phyloP scores from a whole-genome alignment of 257 asterid genomes.

The Anisodus acutangulus region DNA sequence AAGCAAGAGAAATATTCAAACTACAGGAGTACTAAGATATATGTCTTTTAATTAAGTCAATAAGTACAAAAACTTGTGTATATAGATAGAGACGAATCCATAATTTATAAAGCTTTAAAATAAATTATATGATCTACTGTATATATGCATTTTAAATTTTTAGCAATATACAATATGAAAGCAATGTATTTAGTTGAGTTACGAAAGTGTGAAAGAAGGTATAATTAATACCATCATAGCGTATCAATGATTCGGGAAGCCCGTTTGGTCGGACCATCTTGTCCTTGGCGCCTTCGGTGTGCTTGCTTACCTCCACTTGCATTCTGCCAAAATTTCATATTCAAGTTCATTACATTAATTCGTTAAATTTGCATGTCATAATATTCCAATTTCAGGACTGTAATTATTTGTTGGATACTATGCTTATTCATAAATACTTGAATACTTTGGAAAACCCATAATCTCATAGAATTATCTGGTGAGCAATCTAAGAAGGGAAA shows the following conservation, averaged over 20 bases:
- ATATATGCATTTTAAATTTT: too few species aligned
- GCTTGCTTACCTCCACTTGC: constrained; percentile 99
- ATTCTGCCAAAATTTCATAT: constrained; percentile 53
- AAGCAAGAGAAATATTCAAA: too few species aligned
- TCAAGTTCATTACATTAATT: neutral
- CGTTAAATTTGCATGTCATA: neutral
- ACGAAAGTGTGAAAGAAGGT: neutral
- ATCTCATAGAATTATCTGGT: neutral
- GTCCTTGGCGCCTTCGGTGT: constrained; percentile 87
- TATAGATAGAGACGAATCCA: too few species aligned
- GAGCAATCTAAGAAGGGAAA: neutral
- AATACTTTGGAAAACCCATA: neutral
- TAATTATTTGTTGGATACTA: neutral
- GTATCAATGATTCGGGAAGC: constrained; percentile 91
- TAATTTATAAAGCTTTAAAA: too few species aligned
- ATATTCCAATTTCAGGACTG: neutral
- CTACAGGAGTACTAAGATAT: too few species aligned
- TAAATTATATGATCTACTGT: too few species aligned
- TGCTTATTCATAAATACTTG: neutral
- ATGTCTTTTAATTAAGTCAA: too few species aligned
- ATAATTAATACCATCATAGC: constrained; percentile 74
- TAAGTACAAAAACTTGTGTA: too few species aligned
- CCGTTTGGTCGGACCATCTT: constrained; percentile 84
- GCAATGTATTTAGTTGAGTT: too few species aligned
- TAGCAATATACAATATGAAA: too few species aligned